Conservation (phyloP, 352 stramenopile genomes). For the Globisporangium recalcitrans region DNA sequence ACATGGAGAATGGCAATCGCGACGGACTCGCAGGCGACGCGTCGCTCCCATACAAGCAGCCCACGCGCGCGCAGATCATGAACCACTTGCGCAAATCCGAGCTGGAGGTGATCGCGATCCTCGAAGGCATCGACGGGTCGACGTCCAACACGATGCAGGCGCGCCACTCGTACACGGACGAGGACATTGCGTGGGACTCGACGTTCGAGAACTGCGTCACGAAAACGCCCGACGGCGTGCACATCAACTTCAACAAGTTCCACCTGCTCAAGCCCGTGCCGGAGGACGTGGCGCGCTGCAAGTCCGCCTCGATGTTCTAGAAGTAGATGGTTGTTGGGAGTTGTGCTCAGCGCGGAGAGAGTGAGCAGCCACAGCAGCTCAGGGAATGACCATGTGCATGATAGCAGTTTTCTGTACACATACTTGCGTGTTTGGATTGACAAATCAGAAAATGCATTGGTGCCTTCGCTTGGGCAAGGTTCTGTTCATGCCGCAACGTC, state of each 20-base stretch:
- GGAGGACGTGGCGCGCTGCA: slow-evolving; percentile 34
- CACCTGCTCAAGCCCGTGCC: slow-evolving; percentile 64
- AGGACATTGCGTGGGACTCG: slow-evolving; percentile 77
- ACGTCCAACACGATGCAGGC: slow-evolving; percentile 88
- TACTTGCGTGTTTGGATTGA: no score
- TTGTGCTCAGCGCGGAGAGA: neutral
- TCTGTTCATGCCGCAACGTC: no score
- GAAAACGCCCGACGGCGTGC: slow-evolving; percentile 41
- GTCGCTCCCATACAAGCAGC: slow-evolving; percentile 38
- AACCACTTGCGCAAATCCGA: slow-evolving; percentile 61
- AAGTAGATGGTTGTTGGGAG: neutral
- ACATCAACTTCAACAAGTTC: slow-evolving; percentile 84
- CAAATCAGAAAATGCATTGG: no score
- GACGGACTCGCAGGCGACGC: slow-evolving; percentile 34
- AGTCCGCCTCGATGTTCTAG: slow-evolving; percentile 19
- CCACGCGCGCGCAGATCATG: slow-evolving; percentile 68
- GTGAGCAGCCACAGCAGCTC: no score
- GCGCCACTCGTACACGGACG: slow-evolving; percentile 72
- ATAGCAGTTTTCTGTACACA: no score
- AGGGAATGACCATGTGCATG: no score
- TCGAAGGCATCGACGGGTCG: slow-evolving; percentile 81
- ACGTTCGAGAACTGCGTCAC: slow-evolving; percentile 76
- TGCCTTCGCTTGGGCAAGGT: no score
- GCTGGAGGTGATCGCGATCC: slow-evolving; percentile 74
- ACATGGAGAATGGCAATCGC: slow-evolving; percentile 84